These are phyloP conservation scores for Leccinum longicurvipes DNA, from an alignment of 768 basidiomycete genomes.

Conservation along the genomic window DNA sequence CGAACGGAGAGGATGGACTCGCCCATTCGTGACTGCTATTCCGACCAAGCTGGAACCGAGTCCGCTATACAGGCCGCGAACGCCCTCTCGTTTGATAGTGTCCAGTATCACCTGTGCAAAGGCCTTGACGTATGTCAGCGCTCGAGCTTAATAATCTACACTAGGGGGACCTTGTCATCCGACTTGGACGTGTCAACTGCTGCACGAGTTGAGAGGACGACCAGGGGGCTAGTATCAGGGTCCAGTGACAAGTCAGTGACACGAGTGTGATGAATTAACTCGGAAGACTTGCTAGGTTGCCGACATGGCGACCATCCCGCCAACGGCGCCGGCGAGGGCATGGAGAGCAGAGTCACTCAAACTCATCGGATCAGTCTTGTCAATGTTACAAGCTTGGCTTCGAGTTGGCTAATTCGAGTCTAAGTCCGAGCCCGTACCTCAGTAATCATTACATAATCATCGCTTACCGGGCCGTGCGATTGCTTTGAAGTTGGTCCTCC, in stretches of 20 bases:
- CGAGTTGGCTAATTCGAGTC: no score
- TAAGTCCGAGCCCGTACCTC: no score
- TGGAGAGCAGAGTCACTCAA: slow-evolving; percentile 80
- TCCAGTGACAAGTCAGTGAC: slow-evolving; percentile 6
- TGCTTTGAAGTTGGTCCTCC: no score
- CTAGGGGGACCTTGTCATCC: slow-evolving; percentile 58
- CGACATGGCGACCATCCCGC: slow-evolving; percentile 90
- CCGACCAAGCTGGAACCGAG: slow-evolving; percentile 82
- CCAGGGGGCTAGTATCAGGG: slow-evolving; percentile 63
- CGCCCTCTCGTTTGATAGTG: slow-evolving; percentile 80
- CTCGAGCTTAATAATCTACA: neutral
- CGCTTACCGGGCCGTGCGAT: no score
- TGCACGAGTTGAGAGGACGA: slow-evolving; percentile 89
- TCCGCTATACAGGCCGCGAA: slow-evolving; percentile 83
- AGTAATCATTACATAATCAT: no score
- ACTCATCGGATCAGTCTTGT: neutral
- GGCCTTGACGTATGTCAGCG: slow-evolving; percentile 40
- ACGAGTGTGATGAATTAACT: neutral
- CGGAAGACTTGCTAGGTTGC: slow-evolving; percentile 66
- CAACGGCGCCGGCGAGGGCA: slow-evolving; percentile 83
- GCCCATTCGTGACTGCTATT: slow-evolving; percentile 93
- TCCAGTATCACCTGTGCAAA: slow-evolving; percentile 65
- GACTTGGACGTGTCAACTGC: slow-evolving; percentile 80
- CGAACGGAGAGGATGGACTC: slow-evolving; percentile 22
- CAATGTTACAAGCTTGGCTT: neutral